phyloP scores from a whole-genome alignment of 768 basidiomycete species.

The Mycena vitilis region DNA sequence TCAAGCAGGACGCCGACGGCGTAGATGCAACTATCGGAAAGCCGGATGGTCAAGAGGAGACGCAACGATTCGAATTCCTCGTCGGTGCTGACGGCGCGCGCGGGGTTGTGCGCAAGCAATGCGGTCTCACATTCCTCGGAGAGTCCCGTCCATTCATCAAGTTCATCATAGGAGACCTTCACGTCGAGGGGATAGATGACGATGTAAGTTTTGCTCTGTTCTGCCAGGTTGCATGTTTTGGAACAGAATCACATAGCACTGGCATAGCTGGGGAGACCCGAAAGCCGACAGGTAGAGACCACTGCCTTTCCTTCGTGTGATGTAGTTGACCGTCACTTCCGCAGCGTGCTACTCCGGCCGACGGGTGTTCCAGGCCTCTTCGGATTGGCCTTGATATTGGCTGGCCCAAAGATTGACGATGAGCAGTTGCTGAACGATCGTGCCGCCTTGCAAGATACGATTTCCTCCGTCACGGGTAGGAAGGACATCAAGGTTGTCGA shows the following conservation, averaged over 20 bases:
- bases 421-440: constrained; percentile 4
- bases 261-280: constrained; percentile 55
- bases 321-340: too few relatives aligned
- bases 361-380: constrained; percentile 7
- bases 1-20: constrained; percentile 35
- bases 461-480: constrained; percentile 3
- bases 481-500: constrained; percentile 1
- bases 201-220: constrained; percentile 43
- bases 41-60: constrained; percentile 14
- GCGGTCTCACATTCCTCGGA: constrained; percentile 42
- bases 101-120: constrained; percentile 38
- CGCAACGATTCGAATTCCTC: constrained; percentile 27
- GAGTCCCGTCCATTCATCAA: constrained; percentile 42
- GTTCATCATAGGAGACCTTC: constrained; percentile 46
- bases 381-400: neutral
- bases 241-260: constrained; percentile 43
- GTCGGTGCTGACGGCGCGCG: constrained; percentile 39
- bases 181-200: constrained; percentile 51
- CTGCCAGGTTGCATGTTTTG: too few relatives aligned
- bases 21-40: constrained; percentile 37
- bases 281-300: neutral
- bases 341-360: constrained; percentile 11
- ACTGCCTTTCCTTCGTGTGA: too few relatives aligned
- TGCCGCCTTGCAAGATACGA: neutral
- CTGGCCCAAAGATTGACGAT: neutral